Conservation (phyloP, 768 basidiomycete species). For the Hygrophorus russula region DNA sequence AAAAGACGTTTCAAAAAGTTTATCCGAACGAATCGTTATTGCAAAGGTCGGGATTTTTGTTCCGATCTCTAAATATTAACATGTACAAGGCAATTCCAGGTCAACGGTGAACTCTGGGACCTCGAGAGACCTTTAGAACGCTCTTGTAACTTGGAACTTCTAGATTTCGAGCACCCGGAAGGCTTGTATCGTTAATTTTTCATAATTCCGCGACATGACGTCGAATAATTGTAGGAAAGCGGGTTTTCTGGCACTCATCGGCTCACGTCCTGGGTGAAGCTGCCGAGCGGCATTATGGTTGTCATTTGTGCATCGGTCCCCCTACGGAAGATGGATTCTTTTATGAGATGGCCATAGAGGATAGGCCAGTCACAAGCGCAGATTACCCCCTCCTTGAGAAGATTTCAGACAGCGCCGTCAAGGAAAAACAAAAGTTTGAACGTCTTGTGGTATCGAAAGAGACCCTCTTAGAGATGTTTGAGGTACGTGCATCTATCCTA, state of each 20-base stretch:
- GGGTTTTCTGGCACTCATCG: conserved; percentile 99
- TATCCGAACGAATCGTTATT: conserved; percentile 86
- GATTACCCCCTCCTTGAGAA: conserved; percentile 91
- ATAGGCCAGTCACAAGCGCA: conserved; percentile 66
- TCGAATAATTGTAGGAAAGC: conserved; percentile 51
- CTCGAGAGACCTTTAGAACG: conserved; percentile 88
- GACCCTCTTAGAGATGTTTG: conserved; percentile 93
- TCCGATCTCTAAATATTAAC: neutral
- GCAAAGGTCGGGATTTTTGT: conserved; percentile 54
- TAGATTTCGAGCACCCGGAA: conserved; percentile 90
- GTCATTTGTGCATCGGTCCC: conserved; percentile 93
- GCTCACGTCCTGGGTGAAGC: conserved; percentile 97
- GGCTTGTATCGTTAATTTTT: conserved; percentile 29
- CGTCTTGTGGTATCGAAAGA: conserved; percentile 90
- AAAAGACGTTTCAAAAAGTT: conserved; percentile 73
- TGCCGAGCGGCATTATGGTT: conserved; percentile 91
- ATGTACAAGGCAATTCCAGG: conserved; percentile 30
- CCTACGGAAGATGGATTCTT: conserved; percentile 98
- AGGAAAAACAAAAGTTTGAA: conserved; percentile 97
- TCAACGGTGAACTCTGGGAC: conserved; percentile 86
- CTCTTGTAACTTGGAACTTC: conserved; percentile 67
- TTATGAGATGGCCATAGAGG: conserved; percentile 93
- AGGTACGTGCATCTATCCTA: conserved; percentile 35
- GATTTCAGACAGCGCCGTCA: conserved; percentile 75
- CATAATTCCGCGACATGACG: neutral